Conservation (phyloP, 495 filamentous ascomycete species). For the Cercophora newfieldiana region DNA sequence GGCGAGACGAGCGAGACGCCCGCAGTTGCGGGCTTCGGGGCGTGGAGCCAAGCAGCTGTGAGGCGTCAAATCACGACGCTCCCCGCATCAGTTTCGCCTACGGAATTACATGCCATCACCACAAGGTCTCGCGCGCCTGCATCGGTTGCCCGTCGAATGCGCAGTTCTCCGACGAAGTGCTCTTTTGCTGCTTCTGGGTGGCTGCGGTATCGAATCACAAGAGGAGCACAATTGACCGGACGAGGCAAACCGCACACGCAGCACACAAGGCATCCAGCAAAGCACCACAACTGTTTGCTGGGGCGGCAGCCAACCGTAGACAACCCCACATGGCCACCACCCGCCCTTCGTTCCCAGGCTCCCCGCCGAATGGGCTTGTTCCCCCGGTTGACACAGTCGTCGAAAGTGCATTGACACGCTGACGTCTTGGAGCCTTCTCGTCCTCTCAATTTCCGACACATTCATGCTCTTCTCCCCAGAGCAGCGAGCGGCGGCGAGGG, state of each 20-base stretch:
- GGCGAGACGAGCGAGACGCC: constrained; percentile 15
- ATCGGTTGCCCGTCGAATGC: background rate
- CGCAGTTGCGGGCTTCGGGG: background rate
- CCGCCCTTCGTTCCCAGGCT: background rate
- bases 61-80: constrained; percentile 12
- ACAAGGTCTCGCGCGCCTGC: background rate
- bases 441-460: background rate
- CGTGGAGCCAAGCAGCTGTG: background rate
- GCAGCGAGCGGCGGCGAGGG: background rate
- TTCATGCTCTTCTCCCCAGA: background rate
- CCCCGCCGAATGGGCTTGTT: background rate
- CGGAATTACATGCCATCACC: background rate
- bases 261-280: background rate
- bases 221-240: background rate
- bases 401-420: background rate
- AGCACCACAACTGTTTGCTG: background rate
- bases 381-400: background rate
- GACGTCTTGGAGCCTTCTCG: background rate
- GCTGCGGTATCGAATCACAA: constrained; percentile 1
- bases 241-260: constrained; percentile 11
- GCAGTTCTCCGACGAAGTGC: background rate
- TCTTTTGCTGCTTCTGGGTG: background rate
- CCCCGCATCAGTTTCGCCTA: constrained; percentile 1
- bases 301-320: background rate
- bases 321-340: background rate